Percentiles rank a stretch among this genome's conserved stretches.
Evolutionary conservation across 371 early-diverging fungal species (phyloP).

Genomic region (Zancudomyces culisetae): DNA sequence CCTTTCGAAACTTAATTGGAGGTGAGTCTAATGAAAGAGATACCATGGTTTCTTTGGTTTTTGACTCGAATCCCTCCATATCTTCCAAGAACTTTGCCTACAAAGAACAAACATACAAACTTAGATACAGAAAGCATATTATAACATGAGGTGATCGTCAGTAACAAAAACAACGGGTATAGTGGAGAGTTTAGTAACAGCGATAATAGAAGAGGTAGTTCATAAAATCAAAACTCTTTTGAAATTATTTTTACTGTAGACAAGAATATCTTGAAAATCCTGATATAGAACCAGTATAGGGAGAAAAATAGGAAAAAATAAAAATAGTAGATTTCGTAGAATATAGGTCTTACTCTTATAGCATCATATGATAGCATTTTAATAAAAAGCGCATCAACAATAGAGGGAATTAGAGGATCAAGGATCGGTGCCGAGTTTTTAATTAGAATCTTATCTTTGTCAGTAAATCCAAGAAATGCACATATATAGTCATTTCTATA

Average conservation of each 20-base stretch:
- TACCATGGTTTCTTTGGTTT: slow-evolving; percentile 15
- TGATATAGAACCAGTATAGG: too few species aligned
- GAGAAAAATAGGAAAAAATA: too few species aligned
- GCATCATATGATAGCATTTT: slow-evolving; percentile 40
- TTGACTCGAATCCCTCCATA: slow-evolving; percentile 40
- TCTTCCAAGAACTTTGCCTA: slow-evolving; percentile 40
- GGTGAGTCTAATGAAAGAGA: slow-evolving; percentile 36
- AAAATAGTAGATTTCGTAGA: too few species aligned
- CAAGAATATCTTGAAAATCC: too few species aligned
- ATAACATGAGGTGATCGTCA: too few species aligned
- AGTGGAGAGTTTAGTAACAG: too few species aligned
- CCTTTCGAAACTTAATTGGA: slow-evolving; percentile 66
- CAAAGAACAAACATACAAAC: not conserved
- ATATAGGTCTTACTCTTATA: slow-evolving; percentile 16
- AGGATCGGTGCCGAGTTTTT: slow-evolving; percentile 38
- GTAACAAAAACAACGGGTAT: too few species aligned
- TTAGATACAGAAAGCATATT: not conserved
- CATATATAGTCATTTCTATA: slow-evolving; percentile 56
- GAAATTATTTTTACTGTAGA: too few species aligned
- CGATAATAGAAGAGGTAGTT: too few species aligned
- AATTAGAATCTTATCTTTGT: slow-evolving; percentile 37
- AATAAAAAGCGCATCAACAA: slow-evolving; percentile 54
- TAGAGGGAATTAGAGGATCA: slow-evolving; percentile 48
- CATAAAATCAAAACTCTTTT: too few species aligned
- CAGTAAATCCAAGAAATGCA: slow-evolving; percentile 43